These are phyloP conservation scores for Orbilia oligospora DNA, from an alignment of 2,329 filamentous ascomycete species.

Conservation along the genomic window DNA sequence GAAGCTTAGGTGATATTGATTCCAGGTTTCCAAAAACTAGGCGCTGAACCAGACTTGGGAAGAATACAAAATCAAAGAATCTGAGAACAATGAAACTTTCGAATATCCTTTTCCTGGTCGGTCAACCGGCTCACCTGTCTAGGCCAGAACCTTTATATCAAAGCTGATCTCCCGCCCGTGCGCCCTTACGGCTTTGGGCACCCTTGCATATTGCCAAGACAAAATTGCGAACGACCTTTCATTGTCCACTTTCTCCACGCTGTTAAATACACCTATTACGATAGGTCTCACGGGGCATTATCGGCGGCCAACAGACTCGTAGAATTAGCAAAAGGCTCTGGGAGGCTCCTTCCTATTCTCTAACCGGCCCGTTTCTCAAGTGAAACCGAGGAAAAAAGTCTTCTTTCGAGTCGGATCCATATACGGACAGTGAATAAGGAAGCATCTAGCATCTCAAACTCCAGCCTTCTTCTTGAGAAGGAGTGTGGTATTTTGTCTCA, in stretches of 20 bases:
- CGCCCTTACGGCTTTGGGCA: conserved; percentile 20
- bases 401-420: conserved; percentile 28
- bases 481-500: conserved; percentile 60
- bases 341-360: conserved; percentile 42
- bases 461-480: conserved; percentile 32
- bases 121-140: conserved; percentile 38
- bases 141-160: conserved; percentile 49
- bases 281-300: conserved; percentile 44
- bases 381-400: conserved; percentile 41
- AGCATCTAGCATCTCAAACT: conserved; percentile 13
- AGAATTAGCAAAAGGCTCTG: conserved; percentile 34
- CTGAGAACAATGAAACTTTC: not conserved
- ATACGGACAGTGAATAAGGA: conserved; percentile 37
- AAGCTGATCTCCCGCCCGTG: conserved; percentile 46
- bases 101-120: conserved; percentile 18
- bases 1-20: conserved; percentile 47
- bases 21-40: conserved; percentile 14
- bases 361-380: conserved; percentile 32
- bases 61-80: conserved; percentile 19
- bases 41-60: conserved; percentile 20
- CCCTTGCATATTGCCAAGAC: conserved; percentile 56
- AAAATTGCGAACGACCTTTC: conserved; percentile 60
- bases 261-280: conserved; percentile 50
- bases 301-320: conserved; percentile 39
- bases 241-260: conserved; percentile 45